phyloP scores from a whole-genome alignment of 2,329 filamentous ascomycete species.

The Fusarium avenaceum region DNA sequence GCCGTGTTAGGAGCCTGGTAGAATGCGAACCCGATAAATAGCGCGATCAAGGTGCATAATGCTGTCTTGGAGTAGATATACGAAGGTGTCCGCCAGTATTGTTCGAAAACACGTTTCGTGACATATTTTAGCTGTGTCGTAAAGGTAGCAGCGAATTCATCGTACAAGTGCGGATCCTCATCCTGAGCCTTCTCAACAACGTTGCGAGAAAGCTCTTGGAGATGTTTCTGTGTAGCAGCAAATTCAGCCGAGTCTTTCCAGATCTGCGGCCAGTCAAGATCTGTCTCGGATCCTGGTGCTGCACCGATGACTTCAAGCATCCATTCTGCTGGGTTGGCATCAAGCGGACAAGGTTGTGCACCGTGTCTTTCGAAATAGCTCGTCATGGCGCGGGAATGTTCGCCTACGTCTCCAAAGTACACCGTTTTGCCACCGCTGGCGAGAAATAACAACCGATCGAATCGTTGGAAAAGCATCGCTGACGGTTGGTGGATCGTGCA shows the following conservation, averaged over 20 bases:
- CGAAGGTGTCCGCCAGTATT: slow-evolving; percentile 61
- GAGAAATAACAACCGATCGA: slow-evolving; percentile 72
- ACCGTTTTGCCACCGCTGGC: slow-evolving; percentile 72
- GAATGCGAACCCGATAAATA: slow-evolving; percentile 89
- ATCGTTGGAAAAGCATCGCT: slow-evolving; percentile 67
- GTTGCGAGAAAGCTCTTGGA: slow-evolving; percentile 57
- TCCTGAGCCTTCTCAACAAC: slow-evolving; percentile 60
- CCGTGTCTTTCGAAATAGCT: slow-evolving; percentile 76
- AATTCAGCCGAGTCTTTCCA: slow-evolving; percentile 69
- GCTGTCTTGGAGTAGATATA: slow-evolving; percentile 78
- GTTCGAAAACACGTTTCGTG: slow-evolving; percentile 54
- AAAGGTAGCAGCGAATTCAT: slow-evolving; percentile 52
- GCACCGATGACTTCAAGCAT: slow-evolving; percentile 76
- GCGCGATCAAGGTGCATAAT: slow-evolving; percentile 73
- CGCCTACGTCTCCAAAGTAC: slow-evolving; percentile 74
- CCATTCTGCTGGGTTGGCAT: slow-evolving; percentile 86
- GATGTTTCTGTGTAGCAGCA: slow-evolving; percentile 64
- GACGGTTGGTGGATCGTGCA: slow-evolving; percentile 67
- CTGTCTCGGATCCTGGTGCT: slow-evolving; percentile 73
- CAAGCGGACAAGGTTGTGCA: slow-evolving; percentile 71
- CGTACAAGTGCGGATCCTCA: slow-evolving; percentile 41
- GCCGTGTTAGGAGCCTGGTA: slow-evolving; percentile 75
- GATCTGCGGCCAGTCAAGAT: slow-evolving; percentile 73
- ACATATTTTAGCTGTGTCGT: slow-evolving; percentile 53
- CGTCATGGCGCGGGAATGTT: slow-evolving; percentile 65